A percentile compares a stretch with the other conserved stretches of the same genome.
Conservation (phyloP, 2,329 filamentous ascomycete genomes). For the Celoporthe dispersa region DNA sequence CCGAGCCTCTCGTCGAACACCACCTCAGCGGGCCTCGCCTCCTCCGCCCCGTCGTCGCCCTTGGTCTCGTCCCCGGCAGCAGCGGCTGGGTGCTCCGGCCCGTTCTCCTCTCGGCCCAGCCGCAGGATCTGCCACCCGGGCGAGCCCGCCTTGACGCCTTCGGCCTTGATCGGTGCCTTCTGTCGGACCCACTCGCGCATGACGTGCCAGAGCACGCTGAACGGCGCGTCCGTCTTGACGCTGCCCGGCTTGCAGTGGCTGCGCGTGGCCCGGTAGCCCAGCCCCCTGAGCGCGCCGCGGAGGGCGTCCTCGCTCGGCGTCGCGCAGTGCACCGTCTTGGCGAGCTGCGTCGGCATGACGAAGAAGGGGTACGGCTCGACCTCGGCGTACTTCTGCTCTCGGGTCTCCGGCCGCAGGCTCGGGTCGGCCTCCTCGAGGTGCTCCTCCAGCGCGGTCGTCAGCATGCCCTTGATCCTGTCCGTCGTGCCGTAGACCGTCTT, state of each 20-base stretch:
- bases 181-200: conserved; percentile 92
- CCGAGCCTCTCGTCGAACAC: conserved; percentile 82
- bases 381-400: conserved; percentile 60
- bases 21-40: conserved; percentile 46
- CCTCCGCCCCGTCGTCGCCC: conserved; percentile 34
- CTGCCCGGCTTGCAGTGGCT: conserved; percentile 90
- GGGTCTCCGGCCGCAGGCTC: conserved; percentile 36
- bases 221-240: conserved; percentile 92
- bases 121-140: conserved; percentile 73
- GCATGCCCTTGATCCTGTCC: conserved; percentile 85
- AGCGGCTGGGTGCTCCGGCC: conserved; percentile 35
- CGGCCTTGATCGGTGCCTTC: conserved; percentile 75
- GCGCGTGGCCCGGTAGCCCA: conserved; percentile 82
- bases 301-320: conserved; percentile 81
- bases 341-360: conserved; percentile 74
- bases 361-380: conserved; percentile 84
- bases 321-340: conserved; percentile 76
- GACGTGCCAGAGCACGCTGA: conserved; percentile 87
- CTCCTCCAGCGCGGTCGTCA: conserved; percentile 86
- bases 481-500: conserved; percentile 77
- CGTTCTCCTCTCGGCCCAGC: conserved; percentile 41
- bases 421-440: conserved; percentile 42
- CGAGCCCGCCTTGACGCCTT: conserved; percentile 69
- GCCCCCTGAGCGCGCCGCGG: conserved; percentile 76
- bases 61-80: conserved; percentile 22